Percentiles rank a stretch among this genome's conserved stretches.
These are phyloP conservation scores for Cryptosporidium sp. DNA, from an alignment of 169 alveolate genomes.

Conservation along the genomic window DNA sequence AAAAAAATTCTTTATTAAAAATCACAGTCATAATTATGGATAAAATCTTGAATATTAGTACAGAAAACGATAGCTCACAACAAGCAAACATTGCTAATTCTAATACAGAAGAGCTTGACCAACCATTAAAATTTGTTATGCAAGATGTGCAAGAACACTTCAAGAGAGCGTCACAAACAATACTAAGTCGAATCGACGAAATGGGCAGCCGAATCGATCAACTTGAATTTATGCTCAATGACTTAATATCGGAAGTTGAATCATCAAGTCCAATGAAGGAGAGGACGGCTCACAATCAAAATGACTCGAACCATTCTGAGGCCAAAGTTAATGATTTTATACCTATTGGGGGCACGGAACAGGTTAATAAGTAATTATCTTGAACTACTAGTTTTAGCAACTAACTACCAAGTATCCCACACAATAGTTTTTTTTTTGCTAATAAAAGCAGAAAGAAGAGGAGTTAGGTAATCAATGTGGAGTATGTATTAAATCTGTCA, in stretches of 20 bases:
- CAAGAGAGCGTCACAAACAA: constrained; percentile 71
- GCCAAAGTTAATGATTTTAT: not conserved
- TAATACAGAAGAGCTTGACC: not conserved
- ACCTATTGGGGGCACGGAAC: not conserved
- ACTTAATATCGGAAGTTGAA: constrained; percentile 54
- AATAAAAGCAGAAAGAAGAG: not conserved
- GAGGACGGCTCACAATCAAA: not conserved
- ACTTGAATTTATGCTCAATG: constrained; percentile 74
- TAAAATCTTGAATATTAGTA: not conserved
- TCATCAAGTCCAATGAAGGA: constrained; percentile 15
- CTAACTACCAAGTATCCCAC: not conserved
- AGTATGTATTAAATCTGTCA: not conserved
- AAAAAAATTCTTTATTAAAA: not conserved
- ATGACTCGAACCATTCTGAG: not conserved
- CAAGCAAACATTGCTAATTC: not conserved
- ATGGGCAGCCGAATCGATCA: constrained; percentile 78
- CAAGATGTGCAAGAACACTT: constrained; percentile 76
- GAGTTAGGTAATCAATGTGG: not conserved
- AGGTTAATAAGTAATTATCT: not conserved
- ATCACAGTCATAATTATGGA: not conserved
- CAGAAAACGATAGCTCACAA: constrained; percentile 25
- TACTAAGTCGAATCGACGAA: constrained; percentile 77
- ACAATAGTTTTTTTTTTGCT: not conserved
- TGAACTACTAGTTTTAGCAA: not conserved
- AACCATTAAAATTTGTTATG: constrained; percentile 34